Base-by-base conservation (phyloP, 2,329 filamentous ascomycete species). In the Didymella segeticola region DNA sequence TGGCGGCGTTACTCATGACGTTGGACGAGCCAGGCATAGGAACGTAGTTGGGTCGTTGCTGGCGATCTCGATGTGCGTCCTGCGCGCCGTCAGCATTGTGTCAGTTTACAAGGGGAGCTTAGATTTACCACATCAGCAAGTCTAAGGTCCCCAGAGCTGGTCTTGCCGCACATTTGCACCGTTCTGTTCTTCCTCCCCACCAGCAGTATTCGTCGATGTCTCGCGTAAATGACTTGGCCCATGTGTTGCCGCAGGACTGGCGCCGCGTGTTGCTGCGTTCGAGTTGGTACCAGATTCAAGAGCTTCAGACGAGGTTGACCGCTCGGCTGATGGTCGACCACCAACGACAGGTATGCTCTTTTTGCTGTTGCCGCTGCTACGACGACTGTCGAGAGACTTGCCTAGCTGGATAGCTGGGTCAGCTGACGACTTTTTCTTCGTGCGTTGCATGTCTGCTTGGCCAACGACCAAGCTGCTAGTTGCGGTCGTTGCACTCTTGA, bases 331-430 rank as follows among this genome's bases (percentile, higher is more conserved):
- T 12, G 61, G 64, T 29, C 66, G 65, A 29, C 49, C 57, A 6
- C 65, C 67, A 10, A 65, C 58, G 5, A 66, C 47, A 10, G 75
- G 85, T 9, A 86, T 74, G 29, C 89, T 88, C 71, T 91, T 93
- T 75, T 89, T 93, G 53, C 90, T 96, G 47, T 84, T 89, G 12
- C 89, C 90, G 75, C 93, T 97, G 71, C 91, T 96, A 36, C 93
- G 88, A 46, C 93, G 87, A 75, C 90, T 96, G 73, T 97, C 93
- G 22, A 98, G 83, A 72, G 91, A 96, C 77, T 91, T 96, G 54
- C 88, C 93, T 12, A 83, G 76, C 43, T 79, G 79, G 63, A 79
- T 81, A 52, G 77, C 79, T 25, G 79, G 81, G 51, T 82, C 77
- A 59, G 67, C 75, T 41, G 74, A 77, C 46, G 72, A 73, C 59